phyloP scores from a whole-genome alignment of 1,284 basidiomycete species.

The Porodaedalea pini region DNA sequence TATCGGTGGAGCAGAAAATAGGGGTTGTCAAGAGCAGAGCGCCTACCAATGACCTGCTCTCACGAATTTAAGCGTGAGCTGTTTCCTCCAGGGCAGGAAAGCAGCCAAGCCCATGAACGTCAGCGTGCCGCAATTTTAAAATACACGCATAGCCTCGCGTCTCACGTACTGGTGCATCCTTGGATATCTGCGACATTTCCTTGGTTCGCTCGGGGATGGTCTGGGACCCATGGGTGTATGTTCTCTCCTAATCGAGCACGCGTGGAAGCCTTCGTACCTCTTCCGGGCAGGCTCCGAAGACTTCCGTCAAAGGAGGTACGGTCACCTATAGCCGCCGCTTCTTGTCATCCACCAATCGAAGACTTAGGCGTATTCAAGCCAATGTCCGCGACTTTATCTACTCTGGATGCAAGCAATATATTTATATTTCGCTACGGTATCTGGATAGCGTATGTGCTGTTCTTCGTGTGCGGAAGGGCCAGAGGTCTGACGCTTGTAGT shows the following conservation, averaged over 20 bases:
- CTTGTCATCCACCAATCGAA: constrained; percentile 8
- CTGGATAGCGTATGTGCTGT: too few species aligned
- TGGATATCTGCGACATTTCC: constrained; percentile 15
- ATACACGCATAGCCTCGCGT: constrained; percentile 8
- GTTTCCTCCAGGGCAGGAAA: constrained; percentile 17
- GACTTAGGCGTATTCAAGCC: not conserved
- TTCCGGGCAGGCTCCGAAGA: not conserved
- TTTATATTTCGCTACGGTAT: too few species aligned
- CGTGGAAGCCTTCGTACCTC: constrained; percentile 13
- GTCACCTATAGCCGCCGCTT: constrained; percentile 11
- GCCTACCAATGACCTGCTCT: constrained; percentile 8
- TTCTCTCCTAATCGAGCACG: not conserved
- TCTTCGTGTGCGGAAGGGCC: too few species aligned
- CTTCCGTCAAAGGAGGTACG: constrained; percentile 4
- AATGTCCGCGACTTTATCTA: not conserved
- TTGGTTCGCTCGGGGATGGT: constrained; percentile 4
- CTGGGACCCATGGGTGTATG: constrained; percentile 6
- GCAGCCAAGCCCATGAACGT: constrained; percentile 16
- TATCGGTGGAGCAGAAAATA: constrained; percentile 2
- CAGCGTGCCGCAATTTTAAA: not conserved
- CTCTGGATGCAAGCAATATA: not conserved
- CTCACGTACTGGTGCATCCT: constrained; percentile 17
- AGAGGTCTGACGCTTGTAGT: too few species aligned
- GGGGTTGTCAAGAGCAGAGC: not conserved
- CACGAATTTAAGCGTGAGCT: constrained; percentile 18